Percentiles rank a stretch among this genome's conserved stretches.
phyloP scores from a whole-genome alignment of 768 basidiomycete species.

The Leccinum olivaceopallidum region DNA sequence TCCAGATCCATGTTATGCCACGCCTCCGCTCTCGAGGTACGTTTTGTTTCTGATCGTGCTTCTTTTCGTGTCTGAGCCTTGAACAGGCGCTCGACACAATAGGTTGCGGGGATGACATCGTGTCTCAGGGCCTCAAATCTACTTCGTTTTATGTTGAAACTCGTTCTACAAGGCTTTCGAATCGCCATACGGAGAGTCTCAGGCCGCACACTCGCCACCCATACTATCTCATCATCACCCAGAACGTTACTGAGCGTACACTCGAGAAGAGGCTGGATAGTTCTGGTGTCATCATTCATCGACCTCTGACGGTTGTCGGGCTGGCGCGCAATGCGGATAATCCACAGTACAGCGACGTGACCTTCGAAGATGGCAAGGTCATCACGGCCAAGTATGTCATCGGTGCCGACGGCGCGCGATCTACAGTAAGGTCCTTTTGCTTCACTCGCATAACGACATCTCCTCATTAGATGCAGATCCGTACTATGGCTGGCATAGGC shows the following conservation, averaged over 20 bases:
- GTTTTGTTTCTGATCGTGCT: constrained; percentile 1
- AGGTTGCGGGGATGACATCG: constrained; percentile 39
- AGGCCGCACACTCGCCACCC: no score
- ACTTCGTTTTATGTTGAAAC: constrained; percentile 31
- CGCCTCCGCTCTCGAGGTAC: no score
- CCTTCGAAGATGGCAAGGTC: no score
- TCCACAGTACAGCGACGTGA: no score
- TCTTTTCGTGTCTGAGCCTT: constrained; percentile 28
- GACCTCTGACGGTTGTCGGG: constrained; percentile 38
- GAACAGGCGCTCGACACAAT: constrained; percentile 46
- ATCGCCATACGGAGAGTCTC: background rate
- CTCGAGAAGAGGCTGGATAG: no score
- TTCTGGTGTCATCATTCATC: constrained; percentile 34
- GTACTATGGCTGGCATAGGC: constrained; percentile 39
- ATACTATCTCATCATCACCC: no score
- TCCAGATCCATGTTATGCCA: no score
- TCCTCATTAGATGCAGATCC: constrained; percentile 36
- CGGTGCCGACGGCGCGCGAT: no score
- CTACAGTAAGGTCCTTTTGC: background rate
- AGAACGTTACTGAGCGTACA: no score
- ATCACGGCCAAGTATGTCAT: no score
- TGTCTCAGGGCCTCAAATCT: constrained; percentile 38
- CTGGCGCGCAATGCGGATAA: no score
- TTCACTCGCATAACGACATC: background rate
- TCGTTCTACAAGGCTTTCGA: constrained; percentile 29